phyloP scores from a whole-genome alignment of 495 filamentous ascomycete genomes.

The Darksidea phi region DNA sequence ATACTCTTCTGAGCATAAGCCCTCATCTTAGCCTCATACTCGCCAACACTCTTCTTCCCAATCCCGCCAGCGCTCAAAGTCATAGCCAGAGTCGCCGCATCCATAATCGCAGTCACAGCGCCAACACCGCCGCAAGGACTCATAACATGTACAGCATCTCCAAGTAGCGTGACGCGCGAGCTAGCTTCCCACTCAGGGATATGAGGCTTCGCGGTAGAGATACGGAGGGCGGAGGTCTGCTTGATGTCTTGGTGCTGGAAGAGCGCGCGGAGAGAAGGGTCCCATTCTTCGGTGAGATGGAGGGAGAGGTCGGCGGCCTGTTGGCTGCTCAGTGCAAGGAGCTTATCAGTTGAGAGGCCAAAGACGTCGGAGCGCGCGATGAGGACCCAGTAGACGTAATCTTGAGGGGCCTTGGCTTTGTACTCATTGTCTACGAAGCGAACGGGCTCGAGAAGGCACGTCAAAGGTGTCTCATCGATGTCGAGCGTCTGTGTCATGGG shows the following conservation, averaged over 20 bases:
- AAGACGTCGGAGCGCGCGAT: slow-evolving; percentile 21
- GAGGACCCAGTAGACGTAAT: slow-evolving; percentile 44
- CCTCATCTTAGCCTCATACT: slow-evolving; percentile 33
- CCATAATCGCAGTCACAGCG: slow-evolving; percentile 34
- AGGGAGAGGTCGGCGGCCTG: slow-evolving; percentile 16
- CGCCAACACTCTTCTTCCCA: slow-evolving; percentile 16
- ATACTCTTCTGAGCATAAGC: slow-evolving; percentile 20
- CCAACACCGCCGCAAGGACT: slow-evolving; percentile 35
- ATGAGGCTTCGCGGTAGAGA: slow-evolving; percentile 26
- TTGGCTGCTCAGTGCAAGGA: slow-evolving; percentile 8
- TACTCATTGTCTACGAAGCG: slow-evolving; percentile 27
- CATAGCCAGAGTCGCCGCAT: slow-evolving; percentile 24
- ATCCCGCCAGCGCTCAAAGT: slow-evolving; percentile 15
- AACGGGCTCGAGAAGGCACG: slow-evolving; percentile 34
- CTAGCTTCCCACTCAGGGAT: slow-evolving; percentile 18
- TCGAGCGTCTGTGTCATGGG: slow-evolving; percentile 20
- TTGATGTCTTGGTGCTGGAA: slow-evolving; percentile 32
- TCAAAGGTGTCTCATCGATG: slow-evolving; percentile 29
- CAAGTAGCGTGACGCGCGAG: slow-evolving; percentile 33
- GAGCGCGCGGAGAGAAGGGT: slow-evolving; percentile 20
- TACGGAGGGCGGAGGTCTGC: slow-evolving; percentile 28
- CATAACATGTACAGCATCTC: slow-evolving; percentile 42
- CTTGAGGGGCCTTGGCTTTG: slow-evolving; percentile 25
- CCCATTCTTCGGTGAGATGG: slow-evolving; percentile 23
- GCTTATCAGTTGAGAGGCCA: slow-evolving; percentile 16